A percentile compares a stretch with the other conserved stretches of the same genome.
Evolutionary conservation across 2,329 filamentous ascomycete genomes (phyloP).

Genomic region (Paecilomyces variotii): DNA sequence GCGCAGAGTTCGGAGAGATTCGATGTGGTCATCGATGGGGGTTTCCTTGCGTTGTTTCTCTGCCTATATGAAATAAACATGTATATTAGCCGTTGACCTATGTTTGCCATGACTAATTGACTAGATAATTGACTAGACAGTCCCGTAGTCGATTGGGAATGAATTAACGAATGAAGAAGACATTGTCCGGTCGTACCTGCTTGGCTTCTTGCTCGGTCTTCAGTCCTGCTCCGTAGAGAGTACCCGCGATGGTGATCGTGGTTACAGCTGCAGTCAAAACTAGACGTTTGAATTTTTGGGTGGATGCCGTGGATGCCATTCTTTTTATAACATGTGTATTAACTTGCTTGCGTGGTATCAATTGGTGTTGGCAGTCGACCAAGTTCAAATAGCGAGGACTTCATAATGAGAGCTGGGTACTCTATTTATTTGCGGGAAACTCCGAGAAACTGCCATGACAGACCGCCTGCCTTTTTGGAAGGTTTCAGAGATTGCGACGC

Average conservation of each 20-base stretch:
- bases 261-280: slow-evolving; percentile 49
- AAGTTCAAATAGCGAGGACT: not conserved
- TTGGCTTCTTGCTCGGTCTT: slow-evolving; percentile 46
- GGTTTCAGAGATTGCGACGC: not conserved
- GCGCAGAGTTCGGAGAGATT: slow-evolving; percentile 44
- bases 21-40: slow-evolving; percentile 47
- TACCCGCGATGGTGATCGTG: slow-evolving; percentile 49
- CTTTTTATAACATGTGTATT: not conserved
- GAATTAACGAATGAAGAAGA: not conserved
- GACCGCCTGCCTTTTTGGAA: not conserved
- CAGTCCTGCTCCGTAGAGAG: slow-evolving; percentile 52
- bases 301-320: slow-evolving; percentile 9
- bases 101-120: not conserved
- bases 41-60: slow-evolving; percentile 42
- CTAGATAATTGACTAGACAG: not conserved
- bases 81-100: not conserved
- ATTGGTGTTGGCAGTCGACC: not conserved
- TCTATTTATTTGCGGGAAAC: not conserved
- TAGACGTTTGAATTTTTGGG: slow-evolving; percentile 39
- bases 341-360: not conserved
- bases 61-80: slow-evolving; percentile 24
- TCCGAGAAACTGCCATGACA: not conserved
- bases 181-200: slow-evolving; percentile 35
- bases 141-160: not conserved
- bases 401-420: not conserved